phyloP scores from a whole-genome alignment of 805 yeast genomes.

The Yarrowia alimentaria region DNA sequence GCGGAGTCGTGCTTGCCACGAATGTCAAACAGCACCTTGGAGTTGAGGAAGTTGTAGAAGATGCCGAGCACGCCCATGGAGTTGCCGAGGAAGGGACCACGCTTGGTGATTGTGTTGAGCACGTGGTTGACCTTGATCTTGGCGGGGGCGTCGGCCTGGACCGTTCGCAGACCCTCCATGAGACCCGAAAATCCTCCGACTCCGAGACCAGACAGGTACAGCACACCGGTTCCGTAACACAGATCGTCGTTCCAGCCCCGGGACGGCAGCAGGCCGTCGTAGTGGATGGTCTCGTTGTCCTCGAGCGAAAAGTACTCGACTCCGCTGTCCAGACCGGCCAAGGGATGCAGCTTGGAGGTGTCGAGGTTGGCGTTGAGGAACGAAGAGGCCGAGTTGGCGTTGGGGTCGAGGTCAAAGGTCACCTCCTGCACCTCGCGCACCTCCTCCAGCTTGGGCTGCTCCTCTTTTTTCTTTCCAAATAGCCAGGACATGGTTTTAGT shows the following conservation, averaged over 20 bases:
- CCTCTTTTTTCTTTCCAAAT: conserved; percentile 34
- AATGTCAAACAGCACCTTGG: conserved; percentile 63
- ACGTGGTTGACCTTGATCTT: conserved; percentile 85
- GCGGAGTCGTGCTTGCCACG: conserved; percentile 87
- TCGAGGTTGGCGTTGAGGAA: conserved; percentile 64
- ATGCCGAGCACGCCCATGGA: conserved; percentile 92
- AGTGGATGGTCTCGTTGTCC: conserved; percentile 69
- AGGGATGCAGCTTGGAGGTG: conserved; percentile 75
- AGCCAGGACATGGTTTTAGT: conserved; percentile 34
- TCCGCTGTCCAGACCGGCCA: conserved; percentile 88
- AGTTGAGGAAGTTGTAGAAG: conserved; percentile 80
- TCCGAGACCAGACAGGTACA: conserved; percentile 78
- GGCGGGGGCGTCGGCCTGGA: conserved; percentile 73
- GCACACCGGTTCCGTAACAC: conserved; percentile 96
- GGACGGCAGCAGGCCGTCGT: conserved; percentile 89
- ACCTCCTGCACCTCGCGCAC: conserved; percentile 31
- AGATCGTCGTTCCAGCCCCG: conserved; percentile 97
- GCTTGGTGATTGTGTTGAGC: conserved; percentile 85
- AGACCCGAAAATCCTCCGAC: conserved; percentile 87
- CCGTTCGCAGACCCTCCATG: conserved; percentile 75
- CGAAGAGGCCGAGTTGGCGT: conserved; percentile 60
- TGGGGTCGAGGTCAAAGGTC: conserved; percentile 62
- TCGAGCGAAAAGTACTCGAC: conserved; percentile 89
- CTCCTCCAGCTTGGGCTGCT: conserved; percentile 28
- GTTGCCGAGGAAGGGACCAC: conserved; percentile 96